Evolutionary conservation across 2,329 filamentous ascomycete genomes (phyloP), one percentile per base, ranked within the genome.

Genomic region (Alternaria sp.): DNA sequence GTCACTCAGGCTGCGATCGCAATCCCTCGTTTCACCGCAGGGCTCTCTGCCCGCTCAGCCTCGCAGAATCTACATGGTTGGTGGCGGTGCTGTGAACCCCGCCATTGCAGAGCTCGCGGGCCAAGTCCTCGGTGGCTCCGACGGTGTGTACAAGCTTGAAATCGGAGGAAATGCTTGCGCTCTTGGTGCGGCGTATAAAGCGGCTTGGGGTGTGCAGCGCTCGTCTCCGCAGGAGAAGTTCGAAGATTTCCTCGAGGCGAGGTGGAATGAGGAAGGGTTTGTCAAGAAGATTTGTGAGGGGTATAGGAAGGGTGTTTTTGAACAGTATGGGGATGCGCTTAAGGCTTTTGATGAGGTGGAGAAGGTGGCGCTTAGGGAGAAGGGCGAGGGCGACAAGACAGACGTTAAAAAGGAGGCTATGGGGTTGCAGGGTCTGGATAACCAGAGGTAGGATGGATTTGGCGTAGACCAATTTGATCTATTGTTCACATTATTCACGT

Each of bases 161-260:
- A 93, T 98, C 5, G 94, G 95, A 27, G 93, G 94, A 27, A 97
- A 97, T 81, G 94, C 95, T 3, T 99, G 95, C 80, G 95, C 94
- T 11, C 81, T 98, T 14, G 95, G 95, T 14, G 93, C 93, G 7
- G 94, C 94, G 27, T 97, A 98, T 81, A 98, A 98, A 82, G 94
- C 95, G 14, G 89, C 97, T 0, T 99, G 95, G 95, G 93, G 91
- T 1, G 84, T 93, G 57, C 93, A 95, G 83, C 83, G 92, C 49
- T 78, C 79, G 25, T 77, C 70, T 0, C 72, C 70, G 0, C 73
- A 81, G 2, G 89, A 97, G 85, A 92, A 86, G 4, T 98, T 98
- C 81, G 95, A 98, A 76, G 90, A 94, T 63, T 84, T 97, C 65
- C 90, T 99, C 63, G 92, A 91, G 8, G 83, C 83, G 74, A 85